phyloP scores from a whole-genome alignment of 1,284 basidiomycete genomes.

The Moesziomyces sp. region DNA sequence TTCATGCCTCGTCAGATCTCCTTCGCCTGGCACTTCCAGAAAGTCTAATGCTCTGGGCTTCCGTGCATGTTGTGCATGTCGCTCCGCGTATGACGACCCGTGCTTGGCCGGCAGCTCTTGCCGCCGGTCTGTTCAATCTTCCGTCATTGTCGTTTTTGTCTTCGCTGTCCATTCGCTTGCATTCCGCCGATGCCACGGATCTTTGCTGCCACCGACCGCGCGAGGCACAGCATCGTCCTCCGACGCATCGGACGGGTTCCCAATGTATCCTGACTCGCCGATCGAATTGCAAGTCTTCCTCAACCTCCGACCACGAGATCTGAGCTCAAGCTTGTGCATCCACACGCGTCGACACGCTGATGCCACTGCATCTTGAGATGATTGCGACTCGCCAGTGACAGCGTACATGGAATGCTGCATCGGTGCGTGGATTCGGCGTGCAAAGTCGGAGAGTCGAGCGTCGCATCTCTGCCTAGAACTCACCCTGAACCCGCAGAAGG shows the following conservation, averaged over 20 bases:
- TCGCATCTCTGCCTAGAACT: not conserved
- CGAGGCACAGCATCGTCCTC: not conserved
- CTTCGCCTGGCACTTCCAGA: slow-evolving; percentile 14
- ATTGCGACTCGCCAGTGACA: not conserved
- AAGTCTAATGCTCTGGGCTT: not conserved
- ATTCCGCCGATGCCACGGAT: not conserved
- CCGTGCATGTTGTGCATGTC: not conserved
- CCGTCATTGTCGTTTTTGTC: not conserved
- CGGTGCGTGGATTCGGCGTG: not conserved
- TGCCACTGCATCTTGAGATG: not conserved
- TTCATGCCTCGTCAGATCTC: slow-evolving; percentile 1
- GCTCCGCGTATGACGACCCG: not conserved
- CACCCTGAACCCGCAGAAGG: slow-evolving; percentile 2
- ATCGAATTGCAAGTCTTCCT: not conserved
- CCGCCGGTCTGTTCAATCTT: not conserved
- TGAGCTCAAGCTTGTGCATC: not conserved
- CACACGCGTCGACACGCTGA: not conserved
- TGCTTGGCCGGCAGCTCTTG: not conserved
- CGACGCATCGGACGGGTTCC: not conserved
- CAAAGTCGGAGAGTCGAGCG: not conserved
- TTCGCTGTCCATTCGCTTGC: not conserved
- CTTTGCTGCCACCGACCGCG: not conserved
- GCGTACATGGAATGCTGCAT: not conserved
- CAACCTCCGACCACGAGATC: too few species aligned
- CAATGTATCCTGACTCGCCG: not conserved